Evolutionary conservation across 2,329 filamentous ascomycete genomes (phyloP).

Genomic region (Cryphonectria parasitica): DNA sequence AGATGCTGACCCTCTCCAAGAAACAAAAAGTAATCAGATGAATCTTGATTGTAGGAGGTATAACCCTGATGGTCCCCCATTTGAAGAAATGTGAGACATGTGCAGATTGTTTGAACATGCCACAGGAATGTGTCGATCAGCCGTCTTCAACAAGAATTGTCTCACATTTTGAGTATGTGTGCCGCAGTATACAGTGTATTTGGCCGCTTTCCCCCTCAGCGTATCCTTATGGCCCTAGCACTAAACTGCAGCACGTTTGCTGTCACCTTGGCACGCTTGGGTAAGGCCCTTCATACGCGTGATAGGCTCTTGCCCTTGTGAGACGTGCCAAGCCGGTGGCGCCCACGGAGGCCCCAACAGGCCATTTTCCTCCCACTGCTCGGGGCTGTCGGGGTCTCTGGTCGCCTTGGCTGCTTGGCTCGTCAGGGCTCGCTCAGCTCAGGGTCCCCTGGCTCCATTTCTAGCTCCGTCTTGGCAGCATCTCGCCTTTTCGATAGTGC

Average conservation of each 20-base stretch:
- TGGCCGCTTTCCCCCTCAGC: not conserved
- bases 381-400: not conserved
- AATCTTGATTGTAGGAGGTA: not conserved
- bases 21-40: not conserved
- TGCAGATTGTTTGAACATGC: not conserved
- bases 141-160: not conserved
- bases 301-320: slow-evolving; percentile 20
- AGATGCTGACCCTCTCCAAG: no score
- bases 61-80: not conserved
- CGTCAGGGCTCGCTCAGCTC: slow-evolving; percentile 4
- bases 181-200: no score
- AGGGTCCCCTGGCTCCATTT: not conserved
- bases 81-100: not conserved
- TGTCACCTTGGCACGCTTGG: not conserved
- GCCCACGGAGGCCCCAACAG: not conserved
- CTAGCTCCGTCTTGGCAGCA: slow-evolving; percentile 21
- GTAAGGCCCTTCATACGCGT: not conserved
- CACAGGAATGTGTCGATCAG: not conserved
- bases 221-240: not conserved
- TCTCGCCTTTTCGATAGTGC: slow-evolving; percentile 17
- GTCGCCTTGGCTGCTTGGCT: not conserved
- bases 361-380: slow-evolving; percentile 2
- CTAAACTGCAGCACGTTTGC: not conserved
- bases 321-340: slow-evolving; percentile 26
- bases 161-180: not conserved